Base-by-base conservation (phyloP, 2,329 filamentous ascomycete species). In the Grosmannia serpens region DNA sequence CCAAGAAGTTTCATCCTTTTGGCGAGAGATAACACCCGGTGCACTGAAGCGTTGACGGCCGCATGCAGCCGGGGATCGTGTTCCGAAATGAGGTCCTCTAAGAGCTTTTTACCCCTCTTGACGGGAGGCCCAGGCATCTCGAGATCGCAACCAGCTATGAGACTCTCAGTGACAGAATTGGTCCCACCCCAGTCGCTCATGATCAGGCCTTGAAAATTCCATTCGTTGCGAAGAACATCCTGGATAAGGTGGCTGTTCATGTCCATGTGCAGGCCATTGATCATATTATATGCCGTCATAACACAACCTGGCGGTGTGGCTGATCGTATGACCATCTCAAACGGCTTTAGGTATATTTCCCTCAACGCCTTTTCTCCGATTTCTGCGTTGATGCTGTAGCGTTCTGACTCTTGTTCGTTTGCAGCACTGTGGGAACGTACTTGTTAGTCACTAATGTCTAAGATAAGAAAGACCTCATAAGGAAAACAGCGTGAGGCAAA, bases 341-440 rank as follows among this genome's bases (percentile, higher is more conserved):
- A 86, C 0, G 84, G 83, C 66, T 80, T 73, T 4, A 86, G 72
- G 62, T 86, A 86, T 20, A 86, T 80, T 65, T 87, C 84, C 22
- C 83, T 73, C 58, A 85, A 67, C 1, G 82, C 79, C 54, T 82
- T 73, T 59, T 83, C 75, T 1, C 74, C 70, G 52, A 80, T 71
- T 24, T 75, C 66, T 29, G 74, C 73, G 66, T 79, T 71, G 27
- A 75, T 72, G 0, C 71, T 71, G 62, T 76, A 74, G n/a, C 78
- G 74, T 58, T 75, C 69, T 11, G 75, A 74, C 56, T 81, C 78
- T 62, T 78, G 74, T 59, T 81, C 78, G 57, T 81, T 80, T 13
- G 64, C 65, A 1, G 65, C 69, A 33, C 54, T 55, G 41, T n/a
- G n/a, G n/a, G n/a, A n/a, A n/a, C n/a, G n/a, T n/a, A n/a, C n/a